Evolutionary conservation across 1,284 basidiomycete genomes (phyloP).

Genomic region (Cryptococcus sp.): DNA sequence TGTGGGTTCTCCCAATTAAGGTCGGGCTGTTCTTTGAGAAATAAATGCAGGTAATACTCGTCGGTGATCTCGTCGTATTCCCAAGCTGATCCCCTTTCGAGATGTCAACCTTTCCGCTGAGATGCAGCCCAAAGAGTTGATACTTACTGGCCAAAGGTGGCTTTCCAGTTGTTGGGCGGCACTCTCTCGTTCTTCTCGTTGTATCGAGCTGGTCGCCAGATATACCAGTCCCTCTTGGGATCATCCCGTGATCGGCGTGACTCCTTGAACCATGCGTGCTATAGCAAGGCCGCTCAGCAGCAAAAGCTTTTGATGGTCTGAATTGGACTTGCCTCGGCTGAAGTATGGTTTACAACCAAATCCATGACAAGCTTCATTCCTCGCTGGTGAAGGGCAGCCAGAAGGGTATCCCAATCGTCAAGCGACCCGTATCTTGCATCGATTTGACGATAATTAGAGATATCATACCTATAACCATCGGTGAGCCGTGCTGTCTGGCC

Average conservation of each 20-base stretch:
- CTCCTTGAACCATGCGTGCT: constrained; percentile 55
- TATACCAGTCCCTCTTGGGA: constrained; percentile 57
- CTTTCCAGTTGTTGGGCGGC: constrained; percentile 57
- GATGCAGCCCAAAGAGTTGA: neutral
- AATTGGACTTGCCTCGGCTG: constrained; percentile 13
- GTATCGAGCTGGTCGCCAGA: constrained; percentile 44
- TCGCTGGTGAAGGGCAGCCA: constrained; percentile 40
- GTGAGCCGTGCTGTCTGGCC: neutral
- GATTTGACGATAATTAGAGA: constrained; percentile 52
- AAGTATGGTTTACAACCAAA: constrained; percentile 54
- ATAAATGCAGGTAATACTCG: constrained; percentile 53
- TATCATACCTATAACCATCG: constrained; percentile 29
- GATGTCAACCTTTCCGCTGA: constrained; percentile 43
- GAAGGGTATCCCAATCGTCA: constrained; percentile 50
- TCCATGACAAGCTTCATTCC: constrained; percentile 52
- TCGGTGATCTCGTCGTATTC: constrained; percentile 54
- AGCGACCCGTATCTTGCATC: constrained; percentile 53
- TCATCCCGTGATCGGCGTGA: constrained; percentile 26
- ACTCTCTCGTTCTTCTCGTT: constrained; percentile 38
- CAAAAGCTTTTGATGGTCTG: neutral
- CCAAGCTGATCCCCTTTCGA: constrained; percentile 48
- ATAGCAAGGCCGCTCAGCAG: neutral
- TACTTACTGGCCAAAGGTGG: constrained; percentile 48
- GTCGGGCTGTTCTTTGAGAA: constrained; percentile 42
- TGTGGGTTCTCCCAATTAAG: constrained; percentile 9